Percentiles rank a stretch among this genome's conserved stretches.
Conservation (phyloP, 2,329 filamentous ascomycete genomes). For the Lasiodiplodia theobromae region DNA sequence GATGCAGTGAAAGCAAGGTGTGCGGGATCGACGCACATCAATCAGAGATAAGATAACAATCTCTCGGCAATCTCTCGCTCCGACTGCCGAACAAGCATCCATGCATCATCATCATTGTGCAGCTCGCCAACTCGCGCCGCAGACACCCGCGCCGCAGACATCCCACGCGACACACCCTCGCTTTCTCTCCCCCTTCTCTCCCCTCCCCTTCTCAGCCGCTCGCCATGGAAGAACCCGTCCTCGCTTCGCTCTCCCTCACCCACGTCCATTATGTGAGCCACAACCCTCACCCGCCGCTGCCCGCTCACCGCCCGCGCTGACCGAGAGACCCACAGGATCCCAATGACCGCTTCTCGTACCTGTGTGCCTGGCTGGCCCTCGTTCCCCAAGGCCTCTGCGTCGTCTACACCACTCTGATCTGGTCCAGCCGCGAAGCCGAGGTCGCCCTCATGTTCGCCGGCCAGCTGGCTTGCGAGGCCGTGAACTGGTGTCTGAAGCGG, state of each 20-base stretch:
- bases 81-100: not conserved
- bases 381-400: constrained; percentile 91
- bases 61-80: constrained; percentile 8
- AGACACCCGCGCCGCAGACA: too few relatives aligned
- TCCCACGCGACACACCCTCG: not conserved
- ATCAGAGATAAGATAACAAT: constrained; percentile 12
- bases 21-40: not conserved
- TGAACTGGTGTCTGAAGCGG: constrained; percentile 90
- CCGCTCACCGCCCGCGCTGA: constrained; percentile 16
- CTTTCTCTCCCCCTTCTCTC: not conserved
- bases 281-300: not conserved
- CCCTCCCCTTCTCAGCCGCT: not conserved
- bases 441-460: constrained; percentile 89
- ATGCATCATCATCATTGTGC: constrained; percentile 18
- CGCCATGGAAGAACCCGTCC: constrained; percentile 60
- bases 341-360: constrained; percentile 79
- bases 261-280: constrained; percentile 91
- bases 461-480: constrained; percentile 87
- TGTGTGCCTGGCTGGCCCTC: constrained; percentile 93
- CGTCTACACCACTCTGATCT: constrained; percentile 87
- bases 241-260: constrained; percentile 91
- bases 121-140: not conserved
- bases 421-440: constrained; percentile 89
- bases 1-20: not conserved
- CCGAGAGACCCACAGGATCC: constrained; percentile 71